Conservation (phyloP, 2,329 filamentous ascomycete genomes). For the Podosphaera leucotricha region DNA sequence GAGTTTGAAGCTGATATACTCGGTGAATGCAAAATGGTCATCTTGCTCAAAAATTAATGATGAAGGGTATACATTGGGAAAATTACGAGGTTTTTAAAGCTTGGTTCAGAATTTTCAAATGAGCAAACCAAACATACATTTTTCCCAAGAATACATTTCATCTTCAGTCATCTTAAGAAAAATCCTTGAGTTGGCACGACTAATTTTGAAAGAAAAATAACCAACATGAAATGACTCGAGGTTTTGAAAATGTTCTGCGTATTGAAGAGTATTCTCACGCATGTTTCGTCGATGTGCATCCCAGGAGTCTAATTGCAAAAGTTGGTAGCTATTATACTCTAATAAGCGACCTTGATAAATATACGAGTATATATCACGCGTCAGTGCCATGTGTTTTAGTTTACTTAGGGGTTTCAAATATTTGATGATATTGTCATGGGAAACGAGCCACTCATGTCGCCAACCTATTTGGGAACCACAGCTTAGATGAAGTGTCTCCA, state of each 20-base stretch:
- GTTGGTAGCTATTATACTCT: background rate
- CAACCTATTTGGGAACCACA: background rate
- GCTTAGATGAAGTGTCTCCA: background rate
- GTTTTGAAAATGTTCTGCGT: background rate
- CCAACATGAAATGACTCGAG: background rate
- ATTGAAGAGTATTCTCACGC: background rate
- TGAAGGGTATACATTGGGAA: background rate
- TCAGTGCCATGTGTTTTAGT: background rate
- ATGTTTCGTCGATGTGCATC: background rate
- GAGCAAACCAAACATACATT: background rate
- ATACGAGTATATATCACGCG: background rate
- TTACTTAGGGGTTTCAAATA: background rate
- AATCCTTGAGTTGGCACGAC: background rate
- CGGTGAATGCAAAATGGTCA: background rate
- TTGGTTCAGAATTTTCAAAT: background rate
- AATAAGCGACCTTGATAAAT: background rate
- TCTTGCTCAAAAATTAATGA: background rate
- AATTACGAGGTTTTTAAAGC: background rate
- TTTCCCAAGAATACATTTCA: background rate
- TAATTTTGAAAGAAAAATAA: background rate
- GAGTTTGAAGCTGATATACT: background rate
- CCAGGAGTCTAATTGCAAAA: background rate
- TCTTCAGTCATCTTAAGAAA: background rate
- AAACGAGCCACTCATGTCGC: background rate
- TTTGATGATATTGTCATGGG: background rate